Evolutionary conservation across 164 flowering plant genomes (phyloP), one percentile per base, ranked within the genome.

Genomic region (Vitis amurensis): DNA sequence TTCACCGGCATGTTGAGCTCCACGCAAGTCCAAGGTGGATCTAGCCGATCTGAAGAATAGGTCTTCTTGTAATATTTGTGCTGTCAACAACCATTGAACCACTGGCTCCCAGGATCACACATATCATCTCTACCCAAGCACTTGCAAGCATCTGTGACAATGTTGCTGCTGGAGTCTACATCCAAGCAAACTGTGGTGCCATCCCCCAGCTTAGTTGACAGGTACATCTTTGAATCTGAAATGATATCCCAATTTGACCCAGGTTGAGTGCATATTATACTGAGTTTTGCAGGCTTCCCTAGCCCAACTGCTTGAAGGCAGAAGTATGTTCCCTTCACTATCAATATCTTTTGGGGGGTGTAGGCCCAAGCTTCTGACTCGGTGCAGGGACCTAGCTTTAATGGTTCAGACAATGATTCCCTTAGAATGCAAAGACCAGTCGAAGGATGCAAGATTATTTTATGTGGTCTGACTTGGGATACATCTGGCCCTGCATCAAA

Each of bases 101-200:
- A 93, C 77, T 93, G 95, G 71, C 87, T 89, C 2, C 30, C 81
- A 7, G 98, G 93, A 51, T 93, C 92, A 61, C 97, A 91, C 8
- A 4, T 67, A 4, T 57, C 71, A 31, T 86, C 84, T 55, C 62
- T 66, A 14, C 73, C 77, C 75, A 84, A 69, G 73, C 98, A 93
- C 58, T 79, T 85, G 77, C 95, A 93, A 15, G 74, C 30, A 59
- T 69, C 86, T 13, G 87, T 84, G 30, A 88, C 76, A 55, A 93
- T 50, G 14, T 16, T 68, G 59, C 85, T 81, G 70, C 58, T 66
- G 14, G 86, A 70, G 55, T 82, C 89, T 2, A 89, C 76, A 68
- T 93, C 98, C 74, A 93, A 82, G 77, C 98, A 93, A 7, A 85
- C 82, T 0, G 55, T 23, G 37, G 59, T 71, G 13, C 77, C 84